phyloP scores from a whole-genome alignment of 148 eudicot species.

The Polygonum maritimum region DNA sequence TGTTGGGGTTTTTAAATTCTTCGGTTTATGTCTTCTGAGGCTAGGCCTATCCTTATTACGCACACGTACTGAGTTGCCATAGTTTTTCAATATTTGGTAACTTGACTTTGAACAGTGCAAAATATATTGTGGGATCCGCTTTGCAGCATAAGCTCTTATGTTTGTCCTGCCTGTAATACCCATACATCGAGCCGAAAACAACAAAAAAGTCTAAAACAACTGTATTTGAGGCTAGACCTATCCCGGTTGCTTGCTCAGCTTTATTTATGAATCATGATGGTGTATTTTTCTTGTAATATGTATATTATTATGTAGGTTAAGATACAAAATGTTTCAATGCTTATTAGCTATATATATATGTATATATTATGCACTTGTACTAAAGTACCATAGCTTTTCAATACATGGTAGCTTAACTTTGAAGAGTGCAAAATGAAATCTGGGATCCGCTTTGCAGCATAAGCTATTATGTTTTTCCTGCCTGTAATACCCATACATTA shows the following conservation, averaged over 20 bases:
- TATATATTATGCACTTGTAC: background rate
- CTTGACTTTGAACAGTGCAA: background rate
- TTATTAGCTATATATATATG: background rate
- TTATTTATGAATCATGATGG: background rate
- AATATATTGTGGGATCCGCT: background rate
- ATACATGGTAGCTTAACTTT: background rate
- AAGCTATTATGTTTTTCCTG: background rate
- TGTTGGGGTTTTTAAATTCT: background rate
- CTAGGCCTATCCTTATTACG: background rate
- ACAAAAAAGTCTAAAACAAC: background rate
- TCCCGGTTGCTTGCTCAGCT: background rate
- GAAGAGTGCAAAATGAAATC: background rate
- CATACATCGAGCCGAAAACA: background rate
- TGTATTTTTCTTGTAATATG: background rate
- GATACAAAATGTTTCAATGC: background rate
- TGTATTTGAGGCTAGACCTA: background rate
- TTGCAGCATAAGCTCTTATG: background rate
- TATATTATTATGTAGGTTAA: background rate
- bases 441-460: background rate
- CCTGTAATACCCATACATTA: slow-evolving; percentile 1
- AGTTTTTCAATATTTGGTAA: background rate
- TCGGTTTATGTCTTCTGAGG: background rate
- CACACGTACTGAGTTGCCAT: background rate
- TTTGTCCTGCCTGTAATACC: background rate
- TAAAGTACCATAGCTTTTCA: background rate